A percentile compares a stretch with the other conserved stretches of the same genome.
These are phyloP conservation scores for Thoreauomyces humboldtii DNA, from an alignment of 192 early-diverging fungal species.

Conservation along the genomic window DNA sequence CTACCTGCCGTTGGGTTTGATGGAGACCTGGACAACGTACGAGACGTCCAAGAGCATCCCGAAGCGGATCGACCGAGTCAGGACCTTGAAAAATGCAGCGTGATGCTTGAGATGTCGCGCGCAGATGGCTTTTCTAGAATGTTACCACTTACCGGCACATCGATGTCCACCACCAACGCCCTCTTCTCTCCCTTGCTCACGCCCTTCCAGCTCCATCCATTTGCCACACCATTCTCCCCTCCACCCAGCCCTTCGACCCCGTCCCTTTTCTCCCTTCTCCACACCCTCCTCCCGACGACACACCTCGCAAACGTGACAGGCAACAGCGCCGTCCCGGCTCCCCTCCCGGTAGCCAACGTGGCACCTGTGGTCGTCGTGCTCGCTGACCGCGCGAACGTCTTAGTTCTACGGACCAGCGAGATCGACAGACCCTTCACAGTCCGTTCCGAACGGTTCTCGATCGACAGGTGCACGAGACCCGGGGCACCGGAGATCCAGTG, in stretches of 20 bases:
- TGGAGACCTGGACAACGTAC: conserved; percentile 40
- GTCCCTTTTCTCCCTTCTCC: too few species aligned
- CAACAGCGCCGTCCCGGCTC: too few species aligned
- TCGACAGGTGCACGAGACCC: conserved; percentile 37
- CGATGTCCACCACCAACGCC: conserved; percentile 31
- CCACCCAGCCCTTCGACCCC: too few species aligned
- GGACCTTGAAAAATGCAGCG: conserved; percentile 22
- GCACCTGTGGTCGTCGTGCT: not conserved
- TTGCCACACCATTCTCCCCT: too few species aligned
- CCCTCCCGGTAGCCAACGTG: not conserved
- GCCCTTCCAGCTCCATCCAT: conserved; percentile 39
- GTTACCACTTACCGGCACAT: conserved; percentile 35
- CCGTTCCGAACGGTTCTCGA: conserved; percentile 30
- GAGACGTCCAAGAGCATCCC: conserved; percentile 44
- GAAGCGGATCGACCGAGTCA: conserved; percentile 33
- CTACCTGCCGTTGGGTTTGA: conserved; percentile 26
- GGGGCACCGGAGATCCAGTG: conserved; percentile 34
- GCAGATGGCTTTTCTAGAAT: too few species aligned
- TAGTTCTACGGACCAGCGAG: conserved; percentile 37
- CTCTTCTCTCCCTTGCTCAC: conserved; percentile 26
- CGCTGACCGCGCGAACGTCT: conserved; percentile 38
- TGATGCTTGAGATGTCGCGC: too few species aligned
- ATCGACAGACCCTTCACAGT: conserved; percentile 37
- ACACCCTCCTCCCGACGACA: too few species aligned
- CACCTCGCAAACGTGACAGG: too few species aligned